Evolutionary conservation across 768 basidiomycete species (phyloP).

Genomic region (Sarcodon sp.): DNA sequence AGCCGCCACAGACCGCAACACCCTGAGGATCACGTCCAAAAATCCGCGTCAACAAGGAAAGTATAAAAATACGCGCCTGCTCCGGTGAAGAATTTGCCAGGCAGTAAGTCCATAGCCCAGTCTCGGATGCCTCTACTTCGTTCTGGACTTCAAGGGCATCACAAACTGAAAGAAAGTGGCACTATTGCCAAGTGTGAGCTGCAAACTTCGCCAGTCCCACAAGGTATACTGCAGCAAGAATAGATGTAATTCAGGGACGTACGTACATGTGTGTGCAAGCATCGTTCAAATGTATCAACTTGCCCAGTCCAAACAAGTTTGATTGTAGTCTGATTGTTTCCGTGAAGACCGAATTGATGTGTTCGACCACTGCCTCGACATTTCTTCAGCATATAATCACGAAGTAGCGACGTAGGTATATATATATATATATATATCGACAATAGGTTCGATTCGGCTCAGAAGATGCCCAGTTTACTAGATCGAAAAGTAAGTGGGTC

Average conservation of each 20-base stretch:
- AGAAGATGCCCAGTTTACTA: conserved; percentile 49
- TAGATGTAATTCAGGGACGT: conserved; percentile 9
- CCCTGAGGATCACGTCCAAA: conserved; percentile 27
- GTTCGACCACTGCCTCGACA: conserved; percentile 45
- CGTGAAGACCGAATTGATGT: conserved; percentile 46
- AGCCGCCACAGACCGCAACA: neutral
- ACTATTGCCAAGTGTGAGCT: conserved; percentile 32
- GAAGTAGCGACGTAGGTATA: conserved; percentile 70
- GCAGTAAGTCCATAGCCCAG: conserved; percentile 58
- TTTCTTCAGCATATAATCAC: conserved; percentile 58
- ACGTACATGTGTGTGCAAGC: conserved; percentile 41
- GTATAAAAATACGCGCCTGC: conserved; percentile 48
- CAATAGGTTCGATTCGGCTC: conserved; percentile 50
- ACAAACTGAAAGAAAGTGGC: conserved; percentile 47
- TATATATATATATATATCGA: too few relatives aligned
- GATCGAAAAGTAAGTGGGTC: too few relatives aligned
- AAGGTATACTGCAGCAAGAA: conserved; percentile 34
- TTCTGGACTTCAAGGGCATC: conserved; percentile 57
- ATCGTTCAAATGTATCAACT: conserved; percentile 50
- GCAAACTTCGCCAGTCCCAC: conserved; percentile 58
- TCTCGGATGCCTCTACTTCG: conserved; percentile 31
- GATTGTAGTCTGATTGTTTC: conserved; percentile 31
- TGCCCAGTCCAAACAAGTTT: conserved; percentile 44
- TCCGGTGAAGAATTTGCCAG: conserved; percentile 43
- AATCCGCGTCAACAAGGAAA: conserved; percentile 24